Conservation (phyloP, 257 asterid species). For the Capsicum chinense region DNA sequence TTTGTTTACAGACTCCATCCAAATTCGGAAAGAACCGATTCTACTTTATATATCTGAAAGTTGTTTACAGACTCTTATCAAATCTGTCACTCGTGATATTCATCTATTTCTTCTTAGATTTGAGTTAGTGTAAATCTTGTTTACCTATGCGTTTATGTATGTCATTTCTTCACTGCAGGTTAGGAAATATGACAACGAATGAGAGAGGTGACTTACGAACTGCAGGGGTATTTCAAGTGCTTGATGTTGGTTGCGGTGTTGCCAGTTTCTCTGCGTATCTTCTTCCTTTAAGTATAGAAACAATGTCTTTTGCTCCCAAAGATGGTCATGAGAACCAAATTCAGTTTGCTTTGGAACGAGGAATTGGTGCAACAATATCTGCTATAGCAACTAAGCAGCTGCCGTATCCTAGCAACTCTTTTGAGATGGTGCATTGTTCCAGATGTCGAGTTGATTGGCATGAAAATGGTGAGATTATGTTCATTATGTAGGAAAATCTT, state of each 20-base stretch:
- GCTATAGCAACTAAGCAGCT: slow-evolving; percentile 81
- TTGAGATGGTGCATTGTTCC: slow-evolving; percentile 95
- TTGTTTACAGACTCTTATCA: not conserved
- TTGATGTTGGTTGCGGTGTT: slow-evolving; percentile 95
- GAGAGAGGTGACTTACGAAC: slow-evolving; percentile 71
- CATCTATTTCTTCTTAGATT: not conserved
- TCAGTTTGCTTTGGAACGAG: slow-evolving; percentile 91
- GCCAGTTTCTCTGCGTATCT: slow-evolving; percentile 99
- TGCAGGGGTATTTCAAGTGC: slow-evolving; percentile 79
- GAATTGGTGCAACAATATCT: slow-evolving; percentile 87
- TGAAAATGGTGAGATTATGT: slow-evolving; percentile 68
- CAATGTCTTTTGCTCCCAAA: slow-evolving; percentile 95
- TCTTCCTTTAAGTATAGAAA: slow-evolving; percentile 72
- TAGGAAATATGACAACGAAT: slow-evolving; percentile 88
- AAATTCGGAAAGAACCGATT: too few relatives aligned
- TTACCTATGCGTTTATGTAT: not conserved
- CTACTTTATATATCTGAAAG: too few relatives aligned
- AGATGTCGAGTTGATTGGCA: slow-evolving; percentile 96
- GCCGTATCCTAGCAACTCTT: slow-evolving; percentile 83
- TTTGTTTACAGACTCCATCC: not conserved
- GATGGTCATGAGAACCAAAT: slow-evolving; percentile 96
- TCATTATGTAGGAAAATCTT: not conserved
- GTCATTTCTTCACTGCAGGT: slow-evolving; percentile 51
- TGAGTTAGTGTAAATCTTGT: not conserved
- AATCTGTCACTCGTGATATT: not conserved